Base-by-base conservation (phyloP, 2,329 filamentous ascomycete species). In the Calonectria henricotiae region DNA sequence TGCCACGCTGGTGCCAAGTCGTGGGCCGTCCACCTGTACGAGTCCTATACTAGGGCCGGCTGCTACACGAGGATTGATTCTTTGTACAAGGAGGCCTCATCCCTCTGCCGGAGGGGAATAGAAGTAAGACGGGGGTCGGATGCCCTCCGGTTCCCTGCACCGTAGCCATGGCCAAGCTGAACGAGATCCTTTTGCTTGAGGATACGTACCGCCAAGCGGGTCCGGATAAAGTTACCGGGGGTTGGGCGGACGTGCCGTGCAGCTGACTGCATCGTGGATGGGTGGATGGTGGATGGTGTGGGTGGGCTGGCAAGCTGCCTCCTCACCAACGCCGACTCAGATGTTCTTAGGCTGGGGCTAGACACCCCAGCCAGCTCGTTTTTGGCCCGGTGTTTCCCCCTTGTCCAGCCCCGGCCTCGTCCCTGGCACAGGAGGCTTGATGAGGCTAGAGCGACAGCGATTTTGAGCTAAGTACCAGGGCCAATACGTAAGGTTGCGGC, bases 1-100 rank as follows among this genome's bases (percentile, higher is more conserved):
- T 76, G 75, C 75, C 74, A 77, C 75, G 72, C 65, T 74, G 73
- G 70, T 73, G 71, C 72, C 68, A 74, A 72, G 68, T 44, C 69
- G 62, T 70, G 74, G 37, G 49, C 37, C 71, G 62, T 35, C 43
- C 58, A 35, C 49, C 35, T 37, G 43, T 27, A 49, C 17, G 44
- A 49, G 61, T 63, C 44, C 43, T 49, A 37, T 32, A 9, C 43
- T 17, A 39, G 43, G 30, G 25, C 27, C 58, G 23, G 23, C 5
- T 32, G 27, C 25, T 20, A 44, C 41, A 9, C 62, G 27, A 27
- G 32, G 46, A 55, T 32, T 25, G 44, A 49, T 35, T 20, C 49
- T 37, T 54, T 37, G 32, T 37, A 23, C 71, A 58, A 69, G 65
- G 68, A 61, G 51, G 71, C 65, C 63, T 64, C 68, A 35, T 47